Conservation (phyloP, 2,329 filamentous ascomycete genomes). For the Cytospora schulzeri region DNA sequence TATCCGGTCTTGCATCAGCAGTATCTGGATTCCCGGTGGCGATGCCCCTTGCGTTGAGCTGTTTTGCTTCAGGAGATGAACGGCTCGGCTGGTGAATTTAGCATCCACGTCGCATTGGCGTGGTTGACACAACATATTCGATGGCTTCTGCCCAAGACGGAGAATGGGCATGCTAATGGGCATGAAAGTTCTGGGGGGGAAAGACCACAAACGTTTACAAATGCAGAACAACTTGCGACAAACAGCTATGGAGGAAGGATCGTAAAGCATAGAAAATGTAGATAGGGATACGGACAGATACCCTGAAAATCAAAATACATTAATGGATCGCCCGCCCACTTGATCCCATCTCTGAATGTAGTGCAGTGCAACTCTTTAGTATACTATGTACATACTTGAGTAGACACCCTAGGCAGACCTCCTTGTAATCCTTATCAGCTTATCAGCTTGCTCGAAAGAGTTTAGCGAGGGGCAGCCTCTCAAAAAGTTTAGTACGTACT, state of each 20-base stretch:
- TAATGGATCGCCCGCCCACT: background rate
- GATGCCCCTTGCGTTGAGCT: background rate
- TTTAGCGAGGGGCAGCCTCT: conserved; percentile 22
- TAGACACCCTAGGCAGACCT: background rate
- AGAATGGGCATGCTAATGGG: background rate
- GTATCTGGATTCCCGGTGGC: background rate
- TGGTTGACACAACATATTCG: background rate
- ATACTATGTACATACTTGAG: too few species aligned
- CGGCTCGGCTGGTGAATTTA: background rate
- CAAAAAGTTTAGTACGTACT: conserved; percentile 19
- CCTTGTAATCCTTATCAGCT: conserved; percentile 20
- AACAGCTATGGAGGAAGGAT: background rate
- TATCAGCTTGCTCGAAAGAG: conserved; percentile 17
- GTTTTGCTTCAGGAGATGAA: background rate
- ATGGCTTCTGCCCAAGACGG: background rate
- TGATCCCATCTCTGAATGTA: background rate
- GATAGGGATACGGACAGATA: conserved; percentile 22
- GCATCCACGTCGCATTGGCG: background rate
- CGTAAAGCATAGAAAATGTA: conserved; percentile 21
- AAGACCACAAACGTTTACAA: background rate
- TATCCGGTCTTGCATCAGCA: background rate
- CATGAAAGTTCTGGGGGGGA: background rate
- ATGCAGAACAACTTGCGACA: background rate
- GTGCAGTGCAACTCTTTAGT: background rate
- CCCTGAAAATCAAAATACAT: conserved; percentile 9